Evolutionary conservation across 306 rosid genomes (phyloP), one percentile per base, ranked within the genome.

Genomic region (barrel medic (Medicago truncatula)): DNA sequence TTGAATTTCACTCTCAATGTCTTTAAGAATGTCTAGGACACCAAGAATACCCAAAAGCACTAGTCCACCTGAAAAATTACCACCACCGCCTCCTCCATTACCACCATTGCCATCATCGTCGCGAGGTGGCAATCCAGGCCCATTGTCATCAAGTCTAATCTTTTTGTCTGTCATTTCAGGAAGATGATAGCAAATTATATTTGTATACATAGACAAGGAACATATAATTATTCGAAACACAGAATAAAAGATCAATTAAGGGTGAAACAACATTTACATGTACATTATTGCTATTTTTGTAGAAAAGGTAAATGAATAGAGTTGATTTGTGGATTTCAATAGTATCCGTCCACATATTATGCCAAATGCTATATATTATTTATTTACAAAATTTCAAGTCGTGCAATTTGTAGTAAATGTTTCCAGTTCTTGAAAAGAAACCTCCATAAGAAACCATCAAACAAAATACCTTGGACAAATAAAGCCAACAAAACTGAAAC

Each of bases 21-120:
- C 98, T 81, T 96, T 92, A 39, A 96, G 70, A 61, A 96, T 64
- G 78, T 93, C 95, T 13, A 96, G 84, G 74, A 89, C 21, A 56
- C 93, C 93, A 78, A 96, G 98, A 84, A 92, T 81, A 18, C 96
- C 98, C 70, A 96, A 77, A 72, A 96, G 90, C 78, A 73, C 40
- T 38, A 88, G 83, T 25, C 99, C 98, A 36, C 97, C 98, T 0
- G 96, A 89, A 50, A 65, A 89, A 23, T 90, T 96, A 15, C 92
- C 92, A 0, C 96, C 97, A 0, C 96, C 98, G 0, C 96, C 98
- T 0, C 96, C 99, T 0, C 99, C 93, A 0, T 90, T 91, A 0
- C 97, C 98, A 0, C 98, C 99, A 0, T 91, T 87, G 7, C 78
- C 95, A 1, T 85, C 96, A 9, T 84, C 91, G 4, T 84, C 85